phyloP scores from a whole-genome alignment of 345 rosid species.

The Hibiscus tridactylites region DNA sequence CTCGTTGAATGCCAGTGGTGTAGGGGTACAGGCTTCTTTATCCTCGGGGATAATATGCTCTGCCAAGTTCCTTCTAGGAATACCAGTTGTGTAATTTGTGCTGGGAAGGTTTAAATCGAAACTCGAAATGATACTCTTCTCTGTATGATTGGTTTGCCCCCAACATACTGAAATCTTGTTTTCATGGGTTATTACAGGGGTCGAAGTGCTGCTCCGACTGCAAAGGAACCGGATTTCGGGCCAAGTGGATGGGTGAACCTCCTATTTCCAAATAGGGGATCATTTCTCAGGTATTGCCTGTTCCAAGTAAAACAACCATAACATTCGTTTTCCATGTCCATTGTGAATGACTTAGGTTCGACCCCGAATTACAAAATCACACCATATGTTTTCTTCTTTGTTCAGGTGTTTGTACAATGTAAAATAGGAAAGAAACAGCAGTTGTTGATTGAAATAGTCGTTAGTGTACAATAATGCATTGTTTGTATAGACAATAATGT shows the following conservation, averaged over 20 bases:
- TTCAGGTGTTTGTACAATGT: too few species aligned
- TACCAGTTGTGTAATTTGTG: constrained; percentile 71
- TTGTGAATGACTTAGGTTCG: too few species aligned
- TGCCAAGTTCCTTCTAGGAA: constrained; percentile 90
- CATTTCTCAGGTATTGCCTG: too few species aligned
- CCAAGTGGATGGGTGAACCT: constrained; percentile 72
- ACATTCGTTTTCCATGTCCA: too few species aligned
- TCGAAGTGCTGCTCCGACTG: constrained; percentile 56
- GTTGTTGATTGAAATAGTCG: too few species aligned
- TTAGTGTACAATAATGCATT: too few species aligned
- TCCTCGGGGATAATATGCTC: constrained; percentile 83
- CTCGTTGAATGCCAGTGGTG: constrained; percentile 88
- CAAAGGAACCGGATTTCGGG: constrained; percentile 93
- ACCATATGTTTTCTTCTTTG: too few species aligned
- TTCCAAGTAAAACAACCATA: too few species aligned
- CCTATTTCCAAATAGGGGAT: too few species aligned
- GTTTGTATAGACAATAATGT: too few species aligned
- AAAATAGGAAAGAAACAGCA: too few species aligned
- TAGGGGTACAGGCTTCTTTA: constrained; percentile 86
- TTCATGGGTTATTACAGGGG: constrained; percentile 39
- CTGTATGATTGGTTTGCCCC: not conserved
- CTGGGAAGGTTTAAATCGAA: constrained; percentile 50
- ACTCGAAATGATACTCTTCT: not conserved
- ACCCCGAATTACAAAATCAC: too few species aligned
- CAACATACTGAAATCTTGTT: not conserved